Percentiles rank a stretch among this genome's conserved stretches.
Evolutionary conservation across 768 basidiomycete genomes (phyloP).

Genomic region (Phlegmacium glaucopus): DNA sequence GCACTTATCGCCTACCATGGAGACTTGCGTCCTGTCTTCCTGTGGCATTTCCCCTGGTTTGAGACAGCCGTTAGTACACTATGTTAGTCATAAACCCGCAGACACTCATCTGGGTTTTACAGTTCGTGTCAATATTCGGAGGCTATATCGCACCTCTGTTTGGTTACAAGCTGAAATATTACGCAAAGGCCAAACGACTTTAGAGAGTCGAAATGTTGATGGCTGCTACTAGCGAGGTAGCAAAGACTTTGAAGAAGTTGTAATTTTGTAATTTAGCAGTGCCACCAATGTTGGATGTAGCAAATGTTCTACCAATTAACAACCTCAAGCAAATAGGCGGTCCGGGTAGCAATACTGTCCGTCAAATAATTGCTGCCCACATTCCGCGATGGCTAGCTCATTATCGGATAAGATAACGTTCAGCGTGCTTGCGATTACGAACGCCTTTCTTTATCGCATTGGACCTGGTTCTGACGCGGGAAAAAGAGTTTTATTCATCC

Average conservation of each 20-base stretch:
- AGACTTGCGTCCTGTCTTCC: slow-evolving; percentile 23
- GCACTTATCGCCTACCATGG: slow-evolving; percentile 23
- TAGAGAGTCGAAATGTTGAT: background rate
- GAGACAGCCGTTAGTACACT: slow-evolving; percentile 23
- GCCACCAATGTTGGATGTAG: too few relatives aligned
- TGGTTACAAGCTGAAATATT: slow-evolving; percentile 18
- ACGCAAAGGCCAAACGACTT: slow-evolving; percentile 8
- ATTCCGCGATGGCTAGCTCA: background rate
- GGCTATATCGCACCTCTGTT: slow-evolving; percentile 22
- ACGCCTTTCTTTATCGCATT: background rate
- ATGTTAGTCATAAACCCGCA: background rate
- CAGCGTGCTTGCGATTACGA: background rate
- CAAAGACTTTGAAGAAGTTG: too few relatives aligned
- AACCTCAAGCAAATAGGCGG: too few relatives aligned
- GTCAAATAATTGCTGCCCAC: too few relatives aligned
- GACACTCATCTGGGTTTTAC: background rate
- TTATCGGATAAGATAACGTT: background rate
- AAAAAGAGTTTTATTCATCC: background rate
- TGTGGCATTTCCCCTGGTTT: slow-evolving; percentile 23
- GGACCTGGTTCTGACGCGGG: slow-evolving; percentile 1
- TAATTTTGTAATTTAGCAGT: too few relatives aligned
- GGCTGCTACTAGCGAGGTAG: too few relatives aligned
- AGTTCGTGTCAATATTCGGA: slow-evolving; percentile 27
- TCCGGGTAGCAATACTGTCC: too few relatives aligned
- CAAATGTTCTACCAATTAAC: too few relatives aligned